Conservation (phyloP, 2,329 filamentous ascomycete species). For the Tolypocladium endophyticum region DNA sequence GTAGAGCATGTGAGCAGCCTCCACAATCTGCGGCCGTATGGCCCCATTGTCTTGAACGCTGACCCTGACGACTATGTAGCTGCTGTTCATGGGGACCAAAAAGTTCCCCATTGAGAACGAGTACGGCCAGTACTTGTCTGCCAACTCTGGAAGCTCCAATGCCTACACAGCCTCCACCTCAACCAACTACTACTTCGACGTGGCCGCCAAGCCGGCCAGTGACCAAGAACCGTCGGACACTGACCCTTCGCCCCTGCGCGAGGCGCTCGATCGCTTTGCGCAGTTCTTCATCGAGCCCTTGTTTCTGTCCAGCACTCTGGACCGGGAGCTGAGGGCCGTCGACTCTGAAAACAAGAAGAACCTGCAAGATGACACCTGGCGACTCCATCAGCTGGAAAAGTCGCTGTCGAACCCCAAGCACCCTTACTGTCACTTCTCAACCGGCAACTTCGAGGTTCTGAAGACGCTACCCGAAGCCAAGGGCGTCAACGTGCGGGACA, state of each 20-base stretch:
- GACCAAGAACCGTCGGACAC: constrained; percentile 42
- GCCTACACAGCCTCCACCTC: constrained; percentile 89
- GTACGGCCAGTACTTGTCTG: constrained; percentile 85
- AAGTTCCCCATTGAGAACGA: constrained; percentile 96
- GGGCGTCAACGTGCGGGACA: constrained; percentile 76
- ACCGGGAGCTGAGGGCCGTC: constrained; percentile 78
- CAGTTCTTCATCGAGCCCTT: constrained; percentile 89
- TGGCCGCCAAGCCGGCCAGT: constrained; percentile 67
- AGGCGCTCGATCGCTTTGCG: constrained; percentile 80
- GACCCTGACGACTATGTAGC: constrained; percentile 22
- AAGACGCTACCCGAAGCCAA: constrained; percentile 70
- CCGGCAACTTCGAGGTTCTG: constrained; percentile 76
- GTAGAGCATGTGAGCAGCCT: constrained; percentile 66
- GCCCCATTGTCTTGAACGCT: constrained; percentile 5
- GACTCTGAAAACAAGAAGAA: constrained; percentile 99
- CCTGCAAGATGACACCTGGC: constrained; percentile 80
- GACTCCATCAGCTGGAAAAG: constrained; percentile 79
- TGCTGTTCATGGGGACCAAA: constrained; percentile 97
- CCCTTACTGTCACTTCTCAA: constrained; percentile 85
- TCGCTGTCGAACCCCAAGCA: constrained; percentile 79
- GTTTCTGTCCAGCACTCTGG: constrained; percentile 74
- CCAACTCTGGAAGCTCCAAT: constrained; percentile 86
- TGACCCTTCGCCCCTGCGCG: constrained; percentile 56
- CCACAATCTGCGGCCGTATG: neutral
- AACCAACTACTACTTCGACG: constrained; percentile 97